Evolutionary conservation across 116 monocot species (phyloP).

Genomic region (Phalaenopsis hybrid): DNA sequence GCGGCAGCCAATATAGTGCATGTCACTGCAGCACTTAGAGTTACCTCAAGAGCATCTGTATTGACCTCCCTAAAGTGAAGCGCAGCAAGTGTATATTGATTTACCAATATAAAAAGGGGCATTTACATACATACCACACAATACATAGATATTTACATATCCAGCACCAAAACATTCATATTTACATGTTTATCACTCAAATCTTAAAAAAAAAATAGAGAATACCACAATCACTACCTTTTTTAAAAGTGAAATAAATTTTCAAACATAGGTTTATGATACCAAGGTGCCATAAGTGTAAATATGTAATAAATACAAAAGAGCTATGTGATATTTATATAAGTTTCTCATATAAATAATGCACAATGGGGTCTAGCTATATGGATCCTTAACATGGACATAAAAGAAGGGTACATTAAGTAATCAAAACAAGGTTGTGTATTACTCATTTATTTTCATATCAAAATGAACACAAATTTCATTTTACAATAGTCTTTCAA

Average conservation of each 20-base stretch:
- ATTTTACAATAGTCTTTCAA: background rate
- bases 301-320: too few species aligned
- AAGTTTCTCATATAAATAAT: background rate
- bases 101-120: background rate
- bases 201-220: too few species aligned
- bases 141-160: too few species aligned
- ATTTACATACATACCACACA: too few species aligned
- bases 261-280: too few species aligned
- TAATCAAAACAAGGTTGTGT: background rate
- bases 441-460: background rate
- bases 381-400: background rate
- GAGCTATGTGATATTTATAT: too few species aligned
- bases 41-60: constrained; percentile 85
- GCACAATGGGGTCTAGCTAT: background rate
- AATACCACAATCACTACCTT: too few species aligned
- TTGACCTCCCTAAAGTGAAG: constrained; percentile 70
- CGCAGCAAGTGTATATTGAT: background rate
- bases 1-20: constrained; percentile 98
- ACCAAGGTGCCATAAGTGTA: too few species aligned
- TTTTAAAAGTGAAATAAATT: too few species aligned
- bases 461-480: background rate
- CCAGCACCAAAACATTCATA: too few species aligned
- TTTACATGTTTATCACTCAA: too few species aligned
- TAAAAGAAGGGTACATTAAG: background rate
- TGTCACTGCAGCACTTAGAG: constrained; percentile 89